phyloP scores from a whole-genome alignment of 164 flowering plant genomes.

The Chimonanthus praecox region DNA sequence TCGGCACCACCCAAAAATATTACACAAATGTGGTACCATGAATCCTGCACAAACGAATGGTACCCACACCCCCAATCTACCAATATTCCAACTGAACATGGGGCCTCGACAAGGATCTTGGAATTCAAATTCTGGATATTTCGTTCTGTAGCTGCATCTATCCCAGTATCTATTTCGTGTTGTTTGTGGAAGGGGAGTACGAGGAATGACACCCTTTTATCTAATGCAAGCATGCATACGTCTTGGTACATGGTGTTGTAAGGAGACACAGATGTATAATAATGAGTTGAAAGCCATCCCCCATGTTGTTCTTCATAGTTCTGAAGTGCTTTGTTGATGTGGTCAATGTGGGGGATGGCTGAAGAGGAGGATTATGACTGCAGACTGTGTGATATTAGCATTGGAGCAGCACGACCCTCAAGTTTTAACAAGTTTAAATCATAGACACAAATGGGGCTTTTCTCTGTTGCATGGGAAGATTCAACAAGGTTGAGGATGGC shows the following conservation, averaged over 20 bases:
- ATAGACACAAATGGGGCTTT: slow-evolving; percentile 25
- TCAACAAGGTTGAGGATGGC: slow-evolving; percentile 29
- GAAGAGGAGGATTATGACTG: slow-evolving; percentile 2
- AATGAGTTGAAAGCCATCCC: slow-evolving; percentile 24
- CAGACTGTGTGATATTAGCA: slow-evolving; percentile 43
- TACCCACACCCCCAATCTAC: slow-evolving; percentile 20
- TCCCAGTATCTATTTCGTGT: slow-evolving; percentile 3
- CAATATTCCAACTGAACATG: slow-evolving; percentile 55
- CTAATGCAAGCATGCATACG: slow-evolving; percentile 51
- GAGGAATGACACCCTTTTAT: slow-evolving; percentile 34
- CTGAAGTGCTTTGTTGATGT: slow-evolving; percentile 40
- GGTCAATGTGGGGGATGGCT: slow-evolving; percentile 18
- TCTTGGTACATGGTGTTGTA: slow-evolving; percentile 60
- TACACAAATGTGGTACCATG: slow-evolving; percentile 17
- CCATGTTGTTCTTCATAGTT: slow-evolving; percentile 20
- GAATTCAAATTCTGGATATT: slow-evolving; percentile 21
- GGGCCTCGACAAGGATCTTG: slow-evolving; percentile 33
- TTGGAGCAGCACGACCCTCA: slow-evolving; percentile 44
- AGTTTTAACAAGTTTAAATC: slow-evolving; percentile 30
- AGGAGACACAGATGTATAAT: slow-evolving; percentile 39
- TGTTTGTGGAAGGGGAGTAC: slow-evolving; percentile 41
- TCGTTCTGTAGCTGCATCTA: not conserved
- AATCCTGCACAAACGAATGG: no score
- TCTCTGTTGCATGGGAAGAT: slow-evolving; percentile 26
- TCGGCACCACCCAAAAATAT: slow-evolving; percentile 54